Base-by-base conservation (phyloP, 1,284 basidiomycete species). In the Microbotryum lychnidis-dioicae region DNA sequence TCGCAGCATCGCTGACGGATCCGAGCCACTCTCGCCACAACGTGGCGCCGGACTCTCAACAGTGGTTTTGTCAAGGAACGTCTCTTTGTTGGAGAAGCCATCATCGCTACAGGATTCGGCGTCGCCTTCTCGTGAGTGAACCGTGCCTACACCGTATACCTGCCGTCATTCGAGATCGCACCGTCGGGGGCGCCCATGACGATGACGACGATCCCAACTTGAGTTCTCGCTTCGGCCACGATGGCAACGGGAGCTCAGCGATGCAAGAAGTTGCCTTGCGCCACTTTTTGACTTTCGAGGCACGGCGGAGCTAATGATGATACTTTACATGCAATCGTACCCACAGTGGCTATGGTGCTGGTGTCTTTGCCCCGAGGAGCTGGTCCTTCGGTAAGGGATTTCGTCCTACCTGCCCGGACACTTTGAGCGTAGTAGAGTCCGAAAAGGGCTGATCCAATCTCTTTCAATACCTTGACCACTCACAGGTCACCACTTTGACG, bases 1-100 rank as follows among this genome's bases (percentile, higher is more conserved):
- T 47, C 6, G 18, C 7, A 18, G 45, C 33, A 18, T 12, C 10
- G 46, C 45, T 42, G 25, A 42, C 50, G 53, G 53, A 49, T 14
- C 33, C 47, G 37, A 18, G 1, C 16, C 37, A 31, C 37, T 18
- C 14, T 42, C 29, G 48, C 48, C 29, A 23, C 14, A 5, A 29
- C 48, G 6, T 50, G 6, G 12, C n/a, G 48, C 9, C 21, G 6
- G 25, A 50, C 20, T 6, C 27, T n/a, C 20, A 1, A 25, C 57
- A 64, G 58, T 33, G 66, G 54, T 25, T 85, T 97, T 70, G 83
- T 98, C 73, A 87, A 93, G 73, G 92, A 97, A 79, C 86, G 83
- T 80, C 78, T 97, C 37, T 98, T 97, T 74, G 85, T 97, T 65
- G 96, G 96, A 68, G 96, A 98, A 81, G 92, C 96, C 6, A 91